A percentile compares a stretch with the other conserved stretches of the same genome.
Conservation (phyloP, 495 filamentous ascomycete species). For the Penicillium canariense region DNA sequence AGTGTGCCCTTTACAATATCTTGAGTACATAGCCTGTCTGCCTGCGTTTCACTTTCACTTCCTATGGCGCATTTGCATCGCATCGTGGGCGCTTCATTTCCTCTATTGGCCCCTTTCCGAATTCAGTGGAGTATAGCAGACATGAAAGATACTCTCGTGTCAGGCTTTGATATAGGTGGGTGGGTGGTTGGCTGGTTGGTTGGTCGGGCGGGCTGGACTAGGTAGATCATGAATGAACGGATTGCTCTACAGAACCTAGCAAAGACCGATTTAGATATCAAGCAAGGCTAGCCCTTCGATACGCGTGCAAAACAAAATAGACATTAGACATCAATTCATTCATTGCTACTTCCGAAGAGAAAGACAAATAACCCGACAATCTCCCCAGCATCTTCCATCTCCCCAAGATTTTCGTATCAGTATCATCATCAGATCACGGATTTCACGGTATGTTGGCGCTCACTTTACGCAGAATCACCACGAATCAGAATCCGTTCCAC, state of each 20-base stretch:
- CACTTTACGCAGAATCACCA: conserved; percentile 19
- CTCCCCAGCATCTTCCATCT: not conserved
- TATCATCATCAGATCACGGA: conserved; percentile 12
- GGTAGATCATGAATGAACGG: conserved; percentile 5
- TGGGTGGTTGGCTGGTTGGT: not conserved
- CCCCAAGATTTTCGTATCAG: not conserved
- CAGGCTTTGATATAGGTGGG: not conserved
- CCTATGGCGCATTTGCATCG: conserved; percentile 14
- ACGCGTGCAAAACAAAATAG: not conserved
- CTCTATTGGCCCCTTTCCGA: not conserved
- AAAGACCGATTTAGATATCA: not conserved
- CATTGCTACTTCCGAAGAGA: not conserved
- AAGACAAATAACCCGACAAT: too few species aligned
- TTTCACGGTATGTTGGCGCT: conserved; percentile 11
- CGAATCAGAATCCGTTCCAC: conserved; percentile 22
- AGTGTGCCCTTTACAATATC: conserved; percentile 1
- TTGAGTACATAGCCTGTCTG: conserved; percentile 14
- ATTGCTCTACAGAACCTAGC: not conserved
- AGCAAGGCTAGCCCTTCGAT: too few species aligned
- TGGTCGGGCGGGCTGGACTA: not conserved
- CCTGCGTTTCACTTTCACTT: not conserved
- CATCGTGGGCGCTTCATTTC: conserved; percentile 10
- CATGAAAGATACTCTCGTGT: not conserved
- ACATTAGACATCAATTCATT: conserved; percentile 8
- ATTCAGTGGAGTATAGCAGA: too few species aligned